Evolutionary conservation across 1,284 basidiomycete species (phyloP).

Genomic region (Farysia itapuensis): DNA sequence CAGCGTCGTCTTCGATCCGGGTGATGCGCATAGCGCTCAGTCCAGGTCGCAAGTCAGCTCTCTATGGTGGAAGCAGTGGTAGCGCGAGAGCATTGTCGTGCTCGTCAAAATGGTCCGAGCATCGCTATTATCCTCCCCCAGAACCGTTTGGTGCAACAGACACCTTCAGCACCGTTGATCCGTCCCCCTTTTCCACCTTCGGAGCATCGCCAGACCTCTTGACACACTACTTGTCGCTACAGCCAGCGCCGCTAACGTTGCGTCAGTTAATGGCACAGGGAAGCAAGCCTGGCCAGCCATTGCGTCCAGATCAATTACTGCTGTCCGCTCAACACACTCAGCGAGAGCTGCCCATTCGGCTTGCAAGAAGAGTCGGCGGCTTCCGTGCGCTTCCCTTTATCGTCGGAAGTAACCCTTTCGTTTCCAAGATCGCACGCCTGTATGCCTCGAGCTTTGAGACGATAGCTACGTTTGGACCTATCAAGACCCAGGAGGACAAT

Average conservation of each 20-base stretch:
- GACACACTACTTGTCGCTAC: slow-evolving; percentile 36
- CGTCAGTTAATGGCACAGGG: slow-evolving; percentile 50
- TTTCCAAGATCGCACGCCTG: slow-evolving; percentile 72
- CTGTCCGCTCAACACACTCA: slow-evolving; percentile 52
- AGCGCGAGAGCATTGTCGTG: not conserved
- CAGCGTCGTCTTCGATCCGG: no score
- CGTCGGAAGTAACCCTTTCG: slow-evolving; percentile 85
- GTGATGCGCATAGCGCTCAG: no score
- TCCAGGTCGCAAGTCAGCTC: no score
- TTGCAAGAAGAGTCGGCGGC: slow-evolving; percentile 52
- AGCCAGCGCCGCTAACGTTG: slow-evolving; percentile 50
- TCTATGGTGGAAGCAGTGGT: no score
- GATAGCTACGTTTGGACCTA: slow-evolving; percentile 70
- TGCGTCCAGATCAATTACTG: slow-evolving; percentile 45
- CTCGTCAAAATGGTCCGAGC: slow-evolving; percentile 13
- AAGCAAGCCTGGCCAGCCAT: slow-evolving; percentile 40
- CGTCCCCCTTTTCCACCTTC: slow-evolving; percentile 43
- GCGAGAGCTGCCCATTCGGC: slow-evolving; percentile 56
- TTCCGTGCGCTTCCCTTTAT: slow-evolving; percentile 64
- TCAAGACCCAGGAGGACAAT: slow-evolving; percentile 72
- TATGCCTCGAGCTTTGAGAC: slow-evolving; percentile 75
- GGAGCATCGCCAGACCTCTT: slow-evolving; percentile 52
- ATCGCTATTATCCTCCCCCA: slow-evolving; percentile 35
- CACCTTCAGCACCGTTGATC: slow-evolving; percentile 1
- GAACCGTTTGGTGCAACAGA: slow-evolving; percentile 18